Evolutionary conservation across 805 yeast species (phyloP), one percentile per base, ranked within the genome.

Genomic region (Yamadazyma endophytica): DNA sequence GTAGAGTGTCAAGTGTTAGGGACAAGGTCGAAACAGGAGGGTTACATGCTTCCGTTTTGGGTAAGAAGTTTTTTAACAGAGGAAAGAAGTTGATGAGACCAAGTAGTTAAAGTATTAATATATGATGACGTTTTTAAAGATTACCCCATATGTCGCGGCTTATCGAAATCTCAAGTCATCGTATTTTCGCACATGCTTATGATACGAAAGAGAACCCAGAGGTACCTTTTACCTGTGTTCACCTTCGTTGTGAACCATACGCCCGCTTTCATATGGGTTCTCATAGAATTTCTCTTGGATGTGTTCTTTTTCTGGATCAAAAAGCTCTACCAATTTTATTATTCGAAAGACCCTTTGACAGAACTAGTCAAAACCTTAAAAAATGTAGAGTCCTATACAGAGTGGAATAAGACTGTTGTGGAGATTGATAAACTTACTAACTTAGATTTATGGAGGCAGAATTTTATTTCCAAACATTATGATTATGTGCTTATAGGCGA

Each of bases 401-500:
- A 84, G 35, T 90, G 95, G 90, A 79, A 71, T 40, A 58, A 55
- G 13, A 68, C 74, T 0, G 68, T 66, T 23, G 42, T 57, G 22
- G 70, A 75, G 24, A 78, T 76, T 26, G 78, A 49, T 59, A 70
- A 68, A 32, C 41, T 61, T 27, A 64, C 72, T 2, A 58, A 58
- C 37, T 58, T 61, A 61, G 70, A 65, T 37, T 45, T 64, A 33
- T 66, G 94, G 95, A 68, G 96, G 36, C 84, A 86, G 40, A 86
- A 88, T 50, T 87, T 89, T 43, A 77, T 80, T 18, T 81, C 90
- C 21, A 72, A 72, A 37, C 77, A 82, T 45, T 90, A 88, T 50
- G 97, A 90, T 56, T 92, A 86, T 54, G 67, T 79, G 21, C 68
- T 94, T 23, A 85, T 92, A 3, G 73, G 84, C 24, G 88, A 83